Percentiles rank a stretch among this genome's conserved stretches.
Evolutionary conservation across 495 filamentous ascomycete genomes (phyloP).

Genomic region (Talaromyces thailandensis): DNA sequence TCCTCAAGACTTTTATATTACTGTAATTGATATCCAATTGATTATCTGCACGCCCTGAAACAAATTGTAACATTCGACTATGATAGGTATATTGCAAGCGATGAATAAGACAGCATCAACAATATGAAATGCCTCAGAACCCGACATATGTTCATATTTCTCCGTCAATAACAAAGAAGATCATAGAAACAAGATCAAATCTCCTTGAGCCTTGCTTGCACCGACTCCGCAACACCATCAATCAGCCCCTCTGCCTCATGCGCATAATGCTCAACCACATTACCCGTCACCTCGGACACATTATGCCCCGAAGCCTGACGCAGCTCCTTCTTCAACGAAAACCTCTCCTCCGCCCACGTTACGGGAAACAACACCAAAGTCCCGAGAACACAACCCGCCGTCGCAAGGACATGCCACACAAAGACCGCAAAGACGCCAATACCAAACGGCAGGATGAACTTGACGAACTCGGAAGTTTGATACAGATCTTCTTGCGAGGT

Average conservation of each 20-base stretch:
- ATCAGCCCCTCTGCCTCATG: neutral
- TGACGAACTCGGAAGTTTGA: constrained; percentile 68
- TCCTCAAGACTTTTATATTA: neutral
- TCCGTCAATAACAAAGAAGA: neutral
- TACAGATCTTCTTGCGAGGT: constrained; percentile 72
- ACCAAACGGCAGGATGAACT: constrained; percentile 44
- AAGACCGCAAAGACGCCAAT: constrained; percentile 37
- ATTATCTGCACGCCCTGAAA: neutral
- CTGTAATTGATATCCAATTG: neutral
- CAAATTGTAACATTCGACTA: neutral
- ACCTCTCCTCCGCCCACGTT: constrained; percentile 38
- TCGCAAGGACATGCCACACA: constrained; percentile 52
- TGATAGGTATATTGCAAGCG: neutral
- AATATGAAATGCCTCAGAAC: neutral
- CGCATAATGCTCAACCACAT: neutral
- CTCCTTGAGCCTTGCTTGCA: neutral
- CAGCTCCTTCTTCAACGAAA: constrained; percentile 7
- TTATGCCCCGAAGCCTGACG: neutral
- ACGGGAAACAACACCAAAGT: constrained; percentile 44
- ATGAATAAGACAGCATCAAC: neutral
- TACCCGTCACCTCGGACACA: neutral
- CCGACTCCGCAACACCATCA: neutral
- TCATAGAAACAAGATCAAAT: neutral
- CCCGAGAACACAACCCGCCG: constrained; percentile 51
- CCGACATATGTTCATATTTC: neutral